Evolutionary conservation across 2,329 filamentous ascomycete genomes (phyloP), one percentile per base, ranked within the genome.

Genomic region (Neopestalotiopsis rosae): DNA sequence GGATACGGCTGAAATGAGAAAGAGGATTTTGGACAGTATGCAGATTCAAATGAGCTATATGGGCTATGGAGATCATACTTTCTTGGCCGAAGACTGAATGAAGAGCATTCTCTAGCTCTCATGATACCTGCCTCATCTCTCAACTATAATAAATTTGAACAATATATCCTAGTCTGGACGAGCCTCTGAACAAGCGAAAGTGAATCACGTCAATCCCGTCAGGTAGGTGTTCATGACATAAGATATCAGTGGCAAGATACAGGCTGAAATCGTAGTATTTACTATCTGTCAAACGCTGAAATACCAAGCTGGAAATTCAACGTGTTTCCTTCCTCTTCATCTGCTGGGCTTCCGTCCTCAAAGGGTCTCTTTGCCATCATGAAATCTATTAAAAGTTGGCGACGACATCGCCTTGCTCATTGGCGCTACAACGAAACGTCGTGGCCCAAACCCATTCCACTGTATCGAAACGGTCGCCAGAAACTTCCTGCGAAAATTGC

Each of bases 21-120:
- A 77, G 69, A 86, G 91, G 71, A 85, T 95, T 32, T 74, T 94
- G 75, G 88, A 94, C 69, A 95, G 92, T 77, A 93, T 93, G 86
- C 88, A 93, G 82, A 92, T 94, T 24, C 92, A 94, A 76, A 83
- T 91, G 2, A 82, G 76, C 72, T 82, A 79, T 28, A 86, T 85
- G 75, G 88, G 88, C 0, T 81, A 86, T 72, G 76, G 69, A 6
- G 74, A 76, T 2, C 84, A 86, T 63, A 76, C 76, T 0, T 75
- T 88, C 30, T 70, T 84, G 71, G 76, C 72, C 24, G 74, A 78
- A 68, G 73, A 34, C 13, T 62, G 45, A 52, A 52, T n/a, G 14
- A 52, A 5, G 45, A 52, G 24, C 24, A 24, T 24, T 24, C 24
- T 24, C 2, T 14, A 24, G n/a, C 45, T n/a, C 6, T n/a, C 9